Percentiles rank a stretch among this genome's conserved stretches.
phyloP scores from a whole-genome alignment of 352 stramenopile species.

The Hyaloperonospora brassicae region DNA sequence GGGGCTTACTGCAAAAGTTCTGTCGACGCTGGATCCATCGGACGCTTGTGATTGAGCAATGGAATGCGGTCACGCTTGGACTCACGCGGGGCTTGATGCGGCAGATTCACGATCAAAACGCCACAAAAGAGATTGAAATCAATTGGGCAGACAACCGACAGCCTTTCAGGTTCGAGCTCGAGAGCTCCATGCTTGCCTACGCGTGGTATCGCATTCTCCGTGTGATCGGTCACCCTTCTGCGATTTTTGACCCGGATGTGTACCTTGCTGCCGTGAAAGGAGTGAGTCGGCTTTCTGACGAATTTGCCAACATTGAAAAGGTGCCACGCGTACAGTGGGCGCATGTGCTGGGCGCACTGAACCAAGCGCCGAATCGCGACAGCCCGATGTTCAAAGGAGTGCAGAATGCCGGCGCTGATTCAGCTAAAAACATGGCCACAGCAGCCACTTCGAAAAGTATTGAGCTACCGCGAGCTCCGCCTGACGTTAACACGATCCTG shows the following conservation, averaged over 20 bases:
- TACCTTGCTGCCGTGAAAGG: constrained; percentile 80
- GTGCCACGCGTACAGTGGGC: constrained; percentile 66
- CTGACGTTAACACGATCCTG: constrained; percentile 80
- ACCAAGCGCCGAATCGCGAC: constrained; percentile 37
- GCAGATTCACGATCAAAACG: constrained; percentile 47
- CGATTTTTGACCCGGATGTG: constrained; percentile 76
- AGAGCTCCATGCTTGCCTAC: constrained; percentile 66
- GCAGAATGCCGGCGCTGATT: constrained; percentile 29
- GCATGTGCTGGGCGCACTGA: constrained; percentile 57
- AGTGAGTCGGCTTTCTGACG: constrained; percentile 65
- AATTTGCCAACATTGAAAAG: constrained; percentile 64
- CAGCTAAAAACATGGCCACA: constrained; percentile 15
- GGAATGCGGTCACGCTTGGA: constrained; percentile 67
- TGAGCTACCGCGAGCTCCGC: constrained; percentile 48
- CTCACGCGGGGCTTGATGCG: constrained; percentile 70
- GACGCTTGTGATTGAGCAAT: constrained; percentile 82
- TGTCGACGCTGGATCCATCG: constrained; percentile 82
- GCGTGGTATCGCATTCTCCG: constrained; percentile 79
- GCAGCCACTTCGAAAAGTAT: constrained; percentile 7
- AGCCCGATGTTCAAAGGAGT: constrained; percentile 39
- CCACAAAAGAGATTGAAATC: constrained; percentile 62
- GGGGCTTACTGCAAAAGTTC: constrained; percentile 80
- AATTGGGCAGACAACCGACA: constrained; percentile 57
- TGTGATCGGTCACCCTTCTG: constrained; percentile 75
- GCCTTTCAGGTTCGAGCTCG: constrained; percentile 67